Conservation (phyloP, 768 basidiomycete genomes). For the Naematelia encephala region DNA sequence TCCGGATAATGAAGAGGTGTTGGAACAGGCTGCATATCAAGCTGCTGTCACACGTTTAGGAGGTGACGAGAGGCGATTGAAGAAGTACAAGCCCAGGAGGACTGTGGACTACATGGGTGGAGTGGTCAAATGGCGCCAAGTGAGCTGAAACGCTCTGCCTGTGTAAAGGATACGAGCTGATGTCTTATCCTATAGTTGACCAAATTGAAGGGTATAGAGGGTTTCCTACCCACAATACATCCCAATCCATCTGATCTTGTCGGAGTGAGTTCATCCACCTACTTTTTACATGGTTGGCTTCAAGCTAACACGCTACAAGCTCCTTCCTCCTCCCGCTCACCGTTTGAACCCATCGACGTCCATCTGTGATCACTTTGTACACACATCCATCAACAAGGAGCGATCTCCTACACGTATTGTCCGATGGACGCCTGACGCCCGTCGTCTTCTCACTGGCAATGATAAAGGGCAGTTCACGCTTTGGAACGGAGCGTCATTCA, state of each 20-base stretch:
- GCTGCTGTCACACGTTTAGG: conserved; percentile 64
- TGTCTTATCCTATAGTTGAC: conserved; percentile 9
- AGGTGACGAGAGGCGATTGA: conserved; percentile 54
- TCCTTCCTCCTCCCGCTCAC: conserved; percentile 91
- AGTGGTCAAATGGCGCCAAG: conserved; percentile 78
- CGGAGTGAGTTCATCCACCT: conserved; percentile 59
- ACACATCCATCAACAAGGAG: conserved; percentile 98
- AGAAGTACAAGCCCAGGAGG: conserved; percentile 85
- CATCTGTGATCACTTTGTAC: conserved; percentile 92
- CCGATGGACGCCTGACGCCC: conserved; percentile 96
- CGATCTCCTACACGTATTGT: conserved; percentile 95
- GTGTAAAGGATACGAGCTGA: conserved; percentile 6
- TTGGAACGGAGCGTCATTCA: conserved; percentile 99
- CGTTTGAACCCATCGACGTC: conserved; percentile 87
- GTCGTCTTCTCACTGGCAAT: conserved; percentile 88
- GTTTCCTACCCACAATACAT: conserved; percentile 57
- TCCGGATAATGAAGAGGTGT: conserved; percentile 72
- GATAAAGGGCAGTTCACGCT: conserved; percentile 97
- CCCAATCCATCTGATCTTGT: conserved; percentile 78
- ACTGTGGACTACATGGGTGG: conserved; percentile 94
- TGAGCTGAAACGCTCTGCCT: conserved; percentile 53
- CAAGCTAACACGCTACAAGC: conserved; percentile 55
- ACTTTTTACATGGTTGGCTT: not conserved
- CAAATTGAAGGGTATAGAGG: conserved; percentile 55
- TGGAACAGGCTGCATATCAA: conserved; percentile 71